Base-by-base conservation (phyloP, 805 yeast genomes). In the Myxozyma geophila region DNA sequence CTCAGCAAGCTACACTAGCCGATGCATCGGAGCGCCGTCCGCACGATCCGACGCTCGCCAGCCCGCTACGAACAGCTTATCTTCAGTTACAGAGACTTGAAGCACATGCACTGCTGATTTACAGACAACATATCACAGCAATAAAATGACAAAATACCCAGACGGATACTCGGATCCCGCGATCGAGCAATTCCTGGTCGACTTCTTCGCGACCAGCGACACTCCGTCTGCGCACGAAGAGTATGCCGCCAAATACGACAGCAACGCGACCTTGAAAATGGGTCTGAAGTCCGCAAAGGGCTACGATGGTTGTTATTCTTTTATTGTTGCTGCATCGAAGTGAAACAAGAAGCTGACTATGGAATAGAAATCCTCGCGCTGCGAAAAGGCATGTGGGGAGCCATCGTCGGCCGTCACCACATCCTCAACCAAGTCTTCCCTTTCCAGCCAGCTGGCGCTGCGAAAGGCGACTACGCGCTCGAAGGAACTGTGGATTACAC, bases 311-410 rank as follows among this genome's bases (percentile, higher is more conserved):
- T n/a, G 8, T 49, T 43, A n/a, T 17, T 10, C 46, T 33, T 13
- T 37, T 35, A 8, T 8, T 44, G 6, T 1, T 44, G 7, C 6
- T 2, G 2, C 7, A 12, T 43, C n/a, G 41, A 2, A n/a, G 8
- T 33, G 7, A 35, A 10, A 44, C 2, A 10, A n/a, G 8, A 37
- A 37, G n/a, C 33, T 39, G 36, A 21, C 6, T 7, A 37, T 19
- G 3, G 8, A 12, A 23, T 21, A 56, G 59, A 56, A 47, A 47
- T 56, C 9, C 8, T 19, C 2, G 48, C 36, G 37, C 36, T 56
- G n/a, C 59, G 59, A 21, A 47, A 56, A 56, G 54, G 59, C 33
- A 56, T 56, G 59, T 56, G 59, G 60, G 60, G 60, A 35, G 41
- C 54, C 7, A 23, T 56, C 6, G 49, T 49, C 49, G 60, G 60